Evolutionary conservation across 805 yeast species (phyloP), one percentile per base, ranked within the genome.

Genomic region (Myxozyma geophila): DNA sequence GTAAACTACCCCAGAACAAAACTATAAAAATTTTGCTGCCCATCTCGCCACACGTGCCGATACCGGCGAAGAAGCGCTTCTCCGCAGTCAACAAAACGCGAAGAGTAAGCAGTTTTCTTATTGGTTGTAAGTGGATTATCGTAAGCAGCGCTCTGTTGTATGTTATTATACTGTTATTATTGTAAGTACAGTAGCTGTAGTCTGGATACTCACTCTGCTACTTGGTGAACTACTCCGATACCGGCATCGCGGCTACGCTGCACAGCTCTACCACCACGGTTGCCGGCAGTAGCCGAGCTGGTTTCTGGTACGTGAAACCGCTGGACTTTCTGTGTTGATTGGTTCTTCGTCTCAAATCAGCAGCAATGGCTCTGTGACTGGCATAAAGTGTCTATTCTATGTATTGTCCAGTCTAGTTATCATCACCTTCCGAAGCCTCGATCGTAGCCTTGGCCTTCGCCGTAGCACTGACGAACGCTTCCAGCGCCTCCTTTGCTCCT

Each of bases 401-500:
- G 37, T 48, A 28, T 28, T n/a, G 21, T 9, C 4, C 15, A 21
- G 9, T 10, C 12, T 10, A 33, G 7, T 21, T 43, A 41, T 39
- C 19, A 19, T 15, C 28, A 23, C 7, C 33, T 33, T 54, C 58
- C 7, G 57, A 53, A 6, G 47, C 53, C 37, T 49, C 66, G 12
- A 54, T 54, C 19, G 50, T 44, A 13, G 52, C 58, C 60, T 60
- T 54, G 3, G 68, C 66, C 50, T 40, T 23, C 19, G 39, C 50
- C 37, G 74, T 70, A 4, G 79, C 78, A 6, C 63, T 64, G n/a
- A 80, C 81, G 72, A 91, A 90, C 6, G 71, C 73, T 13, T 82
- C 79, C 47, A 95, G 79, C 0, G 92, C 84, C 51, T 73, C 60
- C 60, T 80, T 74, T 0, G 98, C 97, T 4, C 78, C 71, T 0